Percentiles rank a stretch among this genome's conserved stretches.
Conservation (phyloP, 2,329 filamentous ascomycete genomes). For the Curvularia spicifera region DNA sequence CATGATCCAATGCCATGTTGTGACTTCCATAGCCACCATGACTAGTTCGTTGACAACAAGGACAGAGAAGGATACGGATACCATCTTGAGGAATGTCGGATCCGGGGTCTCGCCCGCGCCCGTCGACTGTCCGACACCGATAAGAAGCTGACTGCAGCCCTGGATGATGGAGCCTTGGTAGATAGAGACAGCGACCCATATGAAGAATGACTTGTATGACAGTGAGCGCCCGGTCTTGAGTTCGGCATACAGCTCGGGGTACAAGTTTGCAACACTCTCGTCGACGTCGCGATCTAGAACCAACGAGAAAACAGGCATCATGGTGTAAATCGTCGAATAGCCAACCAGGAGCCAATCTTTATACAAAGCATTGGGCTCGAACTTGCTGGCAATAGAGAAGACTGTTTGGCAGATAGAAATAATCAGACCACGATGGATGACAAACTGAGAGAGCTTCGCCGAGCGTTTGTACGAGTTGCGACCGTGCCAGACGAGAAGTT, state of each 20-base stretch:
- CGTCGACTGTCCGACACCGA: slow-evolving; percentile 62
- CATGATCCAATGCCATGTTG: slow-evolving; percentile 96
- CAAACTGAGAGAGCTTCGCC: slow-evolving; percentile 95
- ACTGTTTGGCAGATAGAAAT: slow-evolving; percentile 96
- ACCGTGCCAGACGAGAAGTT: slow-evolving; percentile 98
- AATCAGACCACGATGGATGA: slow-evolving; percentile 95
- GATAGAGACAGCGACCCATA: slow-evolving; percentile 92
- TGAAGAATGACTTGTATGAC: slow-evolving; percentile 92
- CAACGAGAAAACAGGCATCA: slow-evolving; percentile 87
- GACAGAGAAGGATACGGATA: slow-evolving; percentile 89
- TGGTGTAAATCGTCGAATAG: slow-evolving; percentile 95
- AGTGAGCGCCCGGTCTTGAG: slow-evolving; percentile 87
- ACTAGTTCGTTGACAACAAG: slow-evolving; percentile 92
- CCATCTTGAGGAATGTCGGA: slow-evolving; percentile 64
- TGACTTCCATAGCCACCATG: slow-evolving; percentile 97
- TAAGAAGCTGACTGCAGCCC: slow-evolving; percentile 87
- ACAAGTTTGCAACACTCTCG: slow-evolving; percentile 89
- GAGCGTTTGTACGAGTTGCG: slow-evolving; percentile 96
- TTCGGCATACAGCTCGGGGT: slow-evolving; percentile 97
- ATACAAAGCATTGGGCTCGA: slow-evolving; percentile 93
- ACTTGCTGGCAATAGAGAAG: slow-evolving; percentile 90
- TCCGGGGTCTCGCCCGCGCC: slow-evolving; percentile 12
- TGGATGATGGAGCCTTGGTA: slow-evolving; percentile 97
- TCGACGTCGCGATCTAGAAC: slow-evolving; percentile 96
- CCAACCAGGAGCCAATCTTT: slow-evolving; percentile 94